Evolutionary conservation across 495 filamentous ascomycete species (phyloP).

Genomic region (Talaromyces wortmannii): DNA sequence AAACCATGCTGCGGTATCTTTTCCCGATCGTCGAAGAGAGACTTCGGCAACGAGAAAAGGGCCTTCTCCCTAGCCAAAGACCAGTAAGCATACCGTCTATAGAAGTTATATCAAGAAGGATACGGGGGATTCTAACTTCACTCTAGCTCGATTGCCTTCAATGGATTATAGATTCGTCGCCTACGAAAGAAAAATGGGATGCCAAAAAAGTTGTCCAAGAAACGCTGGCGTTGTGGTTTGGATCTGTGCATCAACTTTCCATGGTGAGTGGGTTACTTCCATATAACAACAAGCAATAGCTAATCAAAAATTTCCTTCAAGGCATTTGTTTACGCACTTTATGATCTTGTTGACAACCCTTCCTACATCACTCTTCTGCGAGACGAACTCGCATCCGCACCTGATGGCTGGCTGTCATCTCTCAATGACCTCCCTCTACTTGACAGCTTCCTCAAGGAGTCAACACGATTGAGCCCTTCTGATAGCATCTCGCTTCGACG

Average conservation of each 20-base stretch:
- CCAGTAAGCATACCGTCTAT: neutral
- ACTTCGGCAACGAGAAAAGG: neutral
- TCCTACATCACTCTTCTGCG: conserved; percentile 7
- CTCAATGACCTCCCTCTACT: conserved; percentile 10
- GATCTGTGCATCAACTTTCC: neutral
- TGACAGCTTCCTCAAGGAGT: conserved; percentile 44
- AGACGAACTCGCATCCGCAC: conserved; percentile 4
- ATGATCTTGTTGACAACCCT: conserved; percentile 9
- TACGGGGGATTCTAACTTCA: no score
- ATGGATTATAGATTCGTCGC: neutral
- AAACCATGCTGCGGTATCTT: neutral
- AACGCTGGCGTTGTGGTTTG: neutral
- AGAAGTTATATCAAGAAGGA: no score
- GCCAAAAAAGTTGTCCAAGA: neutral
- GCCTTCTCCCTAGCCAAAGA: neutral
- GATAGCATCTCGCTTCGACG: conserved; percentile 1
- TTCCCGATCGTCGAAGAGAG: conserved; percentile 1
- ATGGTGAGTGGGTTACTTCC: neutral
- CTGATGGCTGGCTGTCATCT: neutral
- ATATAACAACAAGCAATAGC: no score
- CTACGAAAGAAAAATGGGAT: neutral
- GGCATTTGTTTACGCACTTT: neutral
- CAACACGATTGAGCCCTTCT: conserved; percentile 27
- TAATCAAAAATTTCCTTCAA: no score
- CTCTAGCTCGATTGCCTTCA: neutral